Evolutionary conservation across 805 yeast species (phyloP).

Genomic region (Kurtzmaniella fragi): DNA sequence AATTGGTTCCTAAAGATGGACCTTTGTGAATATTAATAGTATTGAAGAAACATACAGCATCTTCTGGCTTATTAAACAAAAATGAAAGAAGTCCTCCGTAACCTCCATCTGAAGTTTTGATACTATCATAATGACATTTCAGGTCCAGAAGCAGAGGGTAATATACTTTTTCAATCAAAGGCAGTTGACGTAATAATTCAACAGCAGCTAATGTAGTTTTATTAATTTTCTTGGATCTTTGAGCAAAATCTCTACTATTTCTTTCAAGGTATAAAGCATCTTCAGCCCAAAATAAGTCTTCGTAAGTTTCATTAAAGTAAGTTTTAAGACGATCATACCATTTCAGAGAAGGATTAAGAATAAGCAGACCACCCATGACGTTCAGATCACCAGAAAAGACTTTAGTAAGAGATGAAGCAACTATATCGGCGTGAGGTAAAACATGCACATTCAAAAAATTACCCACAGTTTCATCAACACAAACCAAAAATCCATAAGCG

Average conservation of each 20-base stretch:
- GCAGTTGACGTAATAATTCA: conserved; percentile 43
- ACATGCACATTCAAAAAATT: conserved; percentile 82
- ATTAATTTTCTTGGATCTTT: conserved; percentile 55
- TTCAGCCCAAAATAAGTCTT: conserved; percentile 84
- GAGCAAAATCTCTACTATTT: conserved; percentile 83
- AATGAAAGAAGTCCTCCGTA: conserved; percentile 85
- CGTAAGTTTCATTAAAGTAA: conserved; percentile 49
- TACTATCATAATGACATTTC: conserved; percentile 61
- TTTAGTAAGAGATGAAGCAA: conserved; percentile 83
- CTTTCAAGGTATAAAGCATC: conserved; percentile 90
- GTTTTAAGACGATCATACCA: conserved; percentile 46
- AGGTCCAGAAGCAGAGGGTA: conserved; percentile 64
- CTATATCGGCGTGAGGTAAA: conserved; percentile 78
- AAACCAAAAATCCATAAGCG: conserved; percentile 68
- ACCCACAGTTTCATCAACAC: conserved; percentile 93
- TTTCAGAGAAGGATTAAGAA: conserved; percentile 63
- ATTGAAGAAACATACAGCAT: conserved; percentile 73
- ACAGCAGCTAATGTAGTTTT: conserved; percentile 51
- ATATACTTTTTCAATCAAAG: conserved; percentile 57
- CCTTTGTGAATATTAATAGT: conserved; percentile 71
- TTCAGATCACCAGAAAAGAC: conserved; percentile 92
- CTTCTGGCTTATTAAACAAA: conserved; percentile 56
- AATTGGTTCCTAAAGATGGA: conserved; percentile 87
- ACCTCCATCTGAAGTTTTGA: conserved; percentile 70
- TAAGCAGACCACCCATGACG: conserved; percentile 90